Evolutionary conservation across 345 rosid species (phyloP), one percentile per base, ranked within the genome.

Genomic region (Camelina hispida): DNA sequence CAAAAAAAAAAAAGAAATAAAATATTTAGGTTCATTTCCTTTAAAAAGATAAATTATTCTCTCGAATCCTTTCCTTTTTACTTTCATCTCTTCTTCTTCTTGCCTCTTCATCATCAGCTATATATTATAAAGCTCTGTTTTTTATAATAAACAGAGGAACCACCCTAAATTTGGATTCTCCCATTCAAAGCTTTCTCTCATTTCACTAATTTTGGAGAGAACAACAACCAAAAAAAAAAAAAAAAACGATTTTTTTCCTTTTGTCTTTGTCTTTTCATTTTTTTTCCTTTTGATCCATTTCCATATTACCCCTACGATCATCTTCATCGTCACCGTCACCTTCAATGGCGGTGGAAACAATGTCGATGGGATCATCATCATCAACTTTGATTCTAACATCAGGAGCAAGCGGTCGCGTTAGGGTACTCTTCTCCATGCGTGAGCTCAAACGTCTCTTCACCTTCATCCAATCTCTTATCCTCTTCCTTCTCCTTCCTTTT

Each of bases 331-430:
- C 78, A 32, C 54, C 66, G 46, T 20, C 22, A 20, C n/a, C n/a
- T n/a, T 51, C 37, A 50, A 79, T 85, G 93, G 78, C 79, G 53
- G 78, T 81, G 74, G 85, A 81, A n/a, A 57, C 71, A 23, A 72
- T 60, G 74, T n/a, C 40, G 14, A 61, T 63, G 62, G 66, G 82
- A 14, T 51, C 86, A 22, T 66, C 87, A 59, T 16, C 91, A 15
- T 66, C 87, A 59, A 64, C 87, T 8, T 73, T 85, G 80, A 88
- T 93, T 61, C 52, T 91, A 9, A 91, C 97, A 0, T 94, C 97
- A 10, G 97, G 96, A 9, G 97, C 97, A 0, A 91, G 97, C 77
- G 96, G 93, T 13, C 84, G 95, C 3, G 79, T 91, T 11, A 84
- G 80, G 63, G 91, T 87, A 5, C 81, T 91, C 69, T 86, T 94